phyloP scores from a whole-genome alignment of 208 protist species.

The Angomonas ambiguus region DNA sequence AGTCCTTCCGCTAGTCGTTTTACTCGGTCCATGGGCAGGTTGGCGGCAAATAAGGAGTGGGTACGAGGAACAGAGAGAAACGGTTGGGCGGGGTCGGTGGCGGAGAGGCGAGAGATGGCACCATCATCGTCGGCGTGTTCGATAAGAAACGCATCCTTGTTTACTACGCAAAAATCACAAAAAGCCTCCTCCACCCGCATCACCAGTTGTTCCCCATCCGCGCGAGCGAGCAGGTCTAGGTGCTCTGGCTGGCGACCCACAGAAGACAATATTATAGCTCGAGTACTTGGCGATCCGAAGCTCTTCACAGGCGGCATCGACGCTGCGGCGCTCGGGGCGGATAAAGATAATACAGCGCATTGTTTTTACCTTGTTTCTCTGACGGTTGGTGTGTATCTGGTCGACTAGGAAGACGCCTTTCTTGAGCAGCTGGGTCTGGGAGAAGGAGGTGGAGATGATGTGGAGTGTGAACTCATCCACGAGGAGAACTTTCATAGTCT shows the following conservation, averaged over 20 bases:
- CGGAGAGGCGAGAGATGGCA: background rate
- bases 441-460: constrained; percentile 93
- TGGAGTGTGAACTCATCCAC: constrained; percentile 92
- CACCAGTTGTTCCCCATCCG: constrained; percentile 91
- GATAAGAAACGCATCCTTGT: constrained; percentile 74
- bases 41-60: constrained; percentile 32
- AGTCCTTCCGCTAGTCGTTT: constrained; percentile 64
- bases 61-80: constrained; percentile 17
- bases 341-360: constrained; percentile 92
- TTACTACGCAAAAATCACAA: constrained; percentile 93
- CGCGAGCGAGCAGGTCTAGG: constrained; percentile 91
- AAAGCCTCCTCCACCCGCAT: constrained; percentile 93
- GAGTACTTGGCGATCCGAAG: constrained; percentile 85
- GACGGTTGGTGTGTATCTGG: constrained; percentile 52
- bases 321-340: constrained; percentile 88
- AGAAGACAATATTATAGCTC: constrained; percentile 87
- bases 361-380: constrained; percentile 88
- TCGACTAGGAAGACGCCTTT: constrained; percentile 97
- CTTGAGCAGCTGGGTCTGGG: constrained; percentile 93
- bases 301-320: constrained; percentile 81
- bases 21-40: constrained; percentile 25
- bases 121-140: constrained; percentile 13
- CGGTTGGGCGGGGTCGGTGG: background rate
- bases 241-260: constrained; percentile 74
- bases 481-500: constrained; percentile 94